Evolutionary conservation across 2,329 filamentous ascomycete species (phyloP), one percentile per base, ranked within the genome.

Genomic region (Pyricularia sp.): DNA sequence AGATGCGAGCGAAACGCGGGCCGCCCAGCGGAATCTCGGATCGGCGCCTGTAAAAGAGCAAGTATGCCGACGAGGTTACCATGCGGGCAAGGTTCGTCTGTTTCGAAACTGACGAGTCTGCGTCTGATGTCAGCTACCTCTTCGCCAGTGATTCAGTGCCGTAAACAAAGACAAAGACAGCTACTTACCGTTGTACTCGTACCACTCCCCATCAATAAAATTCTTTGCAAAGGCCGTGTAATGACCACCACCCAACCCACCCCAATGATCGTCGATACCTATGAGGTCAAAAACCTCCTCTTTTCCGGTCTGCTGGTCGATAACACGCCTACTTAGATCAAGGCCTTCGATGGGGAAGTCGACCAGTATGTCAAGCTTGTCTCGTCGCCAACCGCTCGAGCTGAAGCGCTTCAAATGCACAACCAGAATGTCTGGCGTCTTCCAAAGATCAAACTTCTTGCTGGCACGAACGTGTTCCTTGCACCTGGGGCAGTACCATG

Each of bases 371-470:
- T 98, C 94, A 65, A 99, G 85, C 83, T 99, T 99, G 78, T 97
- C 93, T 69, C 94, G 85, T 73, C 94, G 90, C 71, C 85, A 90
- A 20, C 92, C 89, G 72, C 89, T 91, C 28, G 91, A 93, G 76
- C 93, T 97, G 78, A 99, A 99, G 7, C 95, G 89, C 83, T 99
- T 99, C 66, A 99, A 84, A 76, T 99, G 95, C 71, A 97, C 91
- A 63, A 98, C 91, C 20, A 99, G 85, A 71, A 98, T 96, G 77
- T 99, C 95, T 0, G 95, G 95, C 2, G 92, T 90, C 76, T 94
- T 97, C 95, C 95, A 99, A 23, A 99, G 86, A 76, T 98, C 94
- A 68, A 99, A 93, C 75, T 95, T 97, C 83, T 99, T 99, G 80
- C 90, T 94, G 25, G 95, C 95, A 70, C 93, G 90, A 20, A 93